Base-by-base conservation (phyloP, 2,329 filamentous ascomycete species). In the Ceratocystis huliohia region DNA sequence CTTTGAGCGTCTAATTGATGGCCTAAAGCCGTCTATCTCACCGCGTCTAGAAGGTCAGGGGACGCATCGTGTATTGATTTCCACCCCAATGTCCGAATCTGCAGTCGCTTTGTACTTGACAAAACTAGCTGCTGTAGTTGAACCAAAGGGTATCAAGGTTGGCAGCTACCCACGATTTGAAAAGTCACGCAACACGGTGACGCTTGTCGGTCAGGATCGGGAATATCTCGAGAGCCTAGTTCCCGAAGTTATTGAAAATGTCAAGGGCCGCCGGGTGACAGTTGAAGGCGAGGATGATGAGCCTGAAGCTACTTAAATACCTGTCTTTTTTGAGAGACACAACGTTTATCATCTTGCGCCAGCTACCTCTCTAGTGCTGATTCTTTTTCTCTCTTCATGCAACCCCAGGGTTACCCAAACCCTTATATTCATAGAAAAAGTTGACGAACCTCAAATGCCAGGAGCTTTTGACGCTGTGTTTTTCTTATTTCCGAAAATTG, bases 121-220 rank as follows among this genome's bases (percentile, higher is more conserved):
- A 0, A 82, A 89, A 70, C 78, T 97, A 69, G 89, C 92, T 3
- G 82, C 79, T 33, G 84, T 84, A 74, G 88, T 92, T 25, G 87
- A 85, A 74, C 78, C 84, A 0, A 85, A 83, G 72, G 91, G 91
- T 2, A 82, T 97, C 72, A 97, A 97, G 78, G 91, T 97, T 17
- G 94, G 94, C 61, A 96, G 90, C 75, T 97, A 99, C 76, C 94
- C 94, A 45, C 81, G 91, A 66, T 96, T 92, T 91, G 90, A 88
- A 4, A 93, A 90, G 80, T 84, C 85, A 72, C 81, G 81, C 69
- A 97, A 97, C 75, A 94, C 91, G 0, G 91, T 97, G 61, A 96
- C 93, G 10, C 79, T 99, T 65, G 92, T 96, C 22, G 84, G 84
- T 17, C 85, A 84, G 70, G 88, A 96, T 73, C 79, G 82, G 70